Base-by-base conservation (phyloP, 2,329 filamentous ascomycete genomes). In the Fusarium sp. region DNA sequence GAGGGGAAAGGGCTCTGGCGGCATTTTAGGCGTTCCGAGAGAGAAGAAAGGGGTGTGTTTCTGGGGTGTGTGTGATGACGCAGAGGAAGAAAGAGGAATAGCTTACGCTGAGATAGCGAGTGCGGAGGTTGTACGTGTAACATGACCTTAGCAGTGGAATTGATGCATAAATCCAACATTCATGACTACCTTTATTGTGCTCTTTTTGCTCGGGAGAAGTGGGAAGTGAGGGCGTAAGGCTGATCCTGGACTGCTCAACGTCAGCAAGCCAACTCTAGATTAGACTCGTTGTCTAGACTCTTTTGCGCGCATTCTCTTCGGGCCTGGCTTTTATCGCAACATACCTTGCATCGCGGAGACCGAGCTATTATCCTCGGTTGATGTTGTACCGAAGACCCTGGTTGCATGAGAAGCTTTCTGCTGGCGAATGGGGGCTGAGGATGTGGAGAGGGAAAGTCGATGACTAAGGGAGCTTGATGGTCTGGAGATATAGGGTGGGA, bases 61-160 rank as follows among this genome's bases (percentile, higher is more conserved):
- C 40, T 34, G 45, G 54, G 52, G 16, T n/a, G n/a, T 62, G 50
- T 62, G 66, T 64, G 67, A 59, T 66, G 64, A 65, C 45, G 72
- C 34, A 64, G 34, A 67, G 59, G 42, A 50, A 54, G 31, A 60
- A 71, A 71, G 60, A 65, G 66, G 62, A 67, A 65, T 52, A 56
- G 66, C 35, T 63, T 27, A 16, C 27, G 47, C 47, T 70, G 62
- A 60, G 42, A 59, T 60, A 47, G 54, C 57, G 62, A 37, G 63
- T 58, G 61, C 34, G 57, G 70, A 76, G 72, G 73, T 74, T 76
- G 76, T 77, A 78, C 70, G 76, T 77, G 70, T 76, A 77, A 68
- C 74, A 76, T 69, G 76, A 78, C 66, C 70, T 76, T 72, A 69
- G 73, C 69, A 70, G 72, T 76, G 76, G 67, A 77, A 76, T 76